Evolutionary conservation across 1,284 basidiomycete species (phyloP).

Genomic region (Apiotrichum akiyoshidainum): DNA sequence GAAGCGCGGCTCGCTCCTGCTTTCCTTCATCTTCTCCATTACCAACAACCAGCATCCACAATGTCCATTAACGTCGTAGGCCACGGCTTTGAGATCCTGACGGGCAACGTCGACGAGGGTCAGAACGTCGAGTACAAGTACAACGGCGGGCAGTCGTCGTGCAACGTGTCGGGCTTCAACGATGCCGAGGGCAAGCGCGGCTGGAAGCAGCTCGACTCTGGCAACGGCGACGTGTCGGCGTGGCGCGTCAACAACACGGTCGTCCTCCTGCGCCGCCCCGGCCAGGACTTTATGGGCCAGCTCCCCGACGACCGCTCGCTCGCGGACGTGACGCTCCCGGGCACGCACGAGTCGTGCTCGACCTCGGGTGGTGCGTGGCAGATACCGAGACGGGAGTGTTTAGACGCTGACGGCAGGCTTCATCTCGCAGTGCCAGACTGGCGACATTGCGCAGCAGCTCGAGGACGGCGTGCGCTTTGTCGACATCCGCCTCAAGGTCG

Average conservation of each 20-base stretch:
- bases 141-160: slow-evolving; percentile 8
- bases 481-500: slow-evolving; percentile 72
- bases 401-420: slow-evolving; percentile 10
- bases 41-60: neutral
- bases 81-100: slow-evolving; percentile 16
- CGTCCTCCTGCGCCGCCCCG: slow-evolving; percentile 12
- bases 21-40: neutral
- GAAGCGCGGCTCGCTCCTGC: too few relatives aligned
- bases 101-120: slow-evolving; percentile 15
- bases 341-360: slow-evolving; percentile 18
- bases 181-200: slow-evolving; percentile 14
- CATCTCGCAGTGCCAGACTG: slow-evolving; percentile 48
- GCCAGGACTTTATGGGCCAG: slow-evolving; percentile 9
- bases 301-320: slow-evolving; percentile 20
- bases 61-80: slow-evolving; percentile 17
- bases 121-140: slow-evolving; percentile 12
- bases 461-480: slow-evolving; percentile 65
- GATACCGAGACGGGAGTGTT: too few relatives aligned
- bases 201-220: slow-evolving; percentile 14
- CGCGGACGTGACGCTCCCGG: slow-evolving; percentile 18
- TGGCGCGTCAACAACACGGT: slow-evolving; percentile 13
- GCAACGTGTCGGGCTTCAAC: slow-evolving; percentile 3
- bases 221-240: neutral
- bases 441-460: slow-evolving; percentile 44
- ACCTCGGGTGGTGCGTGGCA: slow-evolving; percentile 12